Conservation (phyloP, 1,139 yeast genomes). For the Pichia sp. region DNA sequence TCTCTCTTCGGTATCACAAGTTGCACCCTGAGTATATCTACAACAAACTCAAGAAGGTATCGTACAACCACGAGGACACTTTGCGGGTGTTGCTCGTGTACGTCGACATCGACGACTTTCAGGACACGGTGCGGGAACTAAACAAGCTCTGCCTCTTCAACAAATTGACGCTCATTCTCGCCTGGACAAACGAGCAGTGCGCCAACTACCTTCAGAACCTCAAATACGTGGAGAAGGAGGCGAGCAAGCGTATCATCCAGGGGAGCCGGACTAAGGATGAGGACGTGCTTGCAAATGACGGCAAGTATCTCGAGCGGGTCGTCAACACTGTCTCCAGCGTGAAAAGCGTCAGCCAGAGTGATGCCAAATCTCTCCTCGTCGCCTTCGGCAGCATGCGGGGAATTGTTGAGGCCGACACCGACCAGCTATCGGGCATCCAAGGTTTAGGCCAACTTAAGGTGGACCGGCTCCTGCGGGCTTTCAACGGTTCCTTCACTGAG, state of each 20-base stretch:
- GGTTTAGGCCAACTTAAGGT: constrained; percentile 32
- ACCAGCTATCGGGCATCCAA: constrained; percentile 25
- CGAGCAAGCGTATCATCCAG: constrained; percentile 26
- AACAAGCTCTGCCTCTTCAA: constrained; percentile 67
- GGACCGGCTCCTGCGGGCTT: constrained; percentile 20
- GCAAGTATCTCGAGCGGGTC: constrained; percentile 37
- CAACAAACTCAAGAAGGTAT: constrained; percentile 57
- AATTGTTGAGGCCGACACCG: constrained; percentile 31
- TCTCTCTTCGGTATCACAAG: constrained; percentile 78
- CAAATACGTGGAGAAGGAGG: constrained; percentile 43
- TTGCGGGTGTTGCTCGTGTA: constrained; percentile 65
- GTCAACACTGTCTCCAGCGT: constrained; percentile 47
- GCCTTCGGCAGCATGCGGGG: constrained; percentile 44
- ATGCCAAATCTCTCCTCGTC: constrained; percentile 43
- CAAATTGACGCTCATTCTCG: constrained; percentile 65
- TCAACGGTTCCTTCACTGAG: constrained; percentile 17
- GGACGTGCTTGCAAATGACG: constrained; percentile 35
- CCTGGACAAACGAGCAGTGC: constrained; percentile 85
- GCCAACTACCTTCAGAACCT: constrained; percentile 64
- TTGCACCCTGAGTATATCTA: constrained; percentile 84
- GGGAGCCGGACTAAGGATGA: constrained; percentile 25
- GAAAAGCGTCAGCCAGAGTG: constrained; percentile 50
- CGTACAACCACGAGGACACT: constrained; percentile 29
- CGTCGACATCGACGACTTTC: constrained; percentile 75
- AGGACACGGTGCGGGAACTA: constrained; percentile 62